Evolutionary conservation across 805 yeast species (phyloP), one percentile per base, ranked within the genome.

Genomic region (Metschnikowia similis): DNA sequence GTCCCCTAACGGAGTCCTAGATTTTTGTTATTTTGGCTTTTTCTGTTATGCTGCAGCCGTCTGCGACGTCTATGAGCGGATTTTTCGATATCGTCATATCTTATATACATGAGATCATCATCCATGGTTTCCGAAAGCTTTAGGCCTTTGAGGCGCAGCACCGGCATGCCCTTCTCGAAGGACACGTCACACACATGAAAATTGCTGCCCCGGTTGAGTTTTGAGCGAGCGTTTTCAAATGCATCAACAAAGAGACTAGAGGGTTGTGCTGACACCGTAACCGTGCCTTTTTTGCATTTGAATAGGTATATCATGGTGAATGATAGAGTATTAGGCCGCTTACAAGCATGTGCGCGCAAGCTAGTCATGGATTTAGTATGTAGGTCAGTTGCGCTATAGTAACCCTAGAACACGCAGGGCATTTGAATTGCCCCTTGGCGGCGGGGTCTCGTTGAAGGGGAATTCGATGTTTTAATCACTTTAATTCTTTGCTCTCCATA

Each of bases 261-360:
- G 4, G 72, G 67, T 27, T 80, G 81, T 29, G 79, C 81, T 27
- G 70, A 64, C 34, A 87, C 77, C 48, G 98, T 78, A 63, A 80
- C 82, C 79, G 83, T 85, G 7, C 98, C 98, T 57, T 87, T 87
- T 60, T 81, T 88, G 29, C 94, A 76, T 61, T 96, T 79, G 67
- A 94, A 89, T 60, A 98, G 70, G 57, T 91, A 62, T 47, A 71
- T 67, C 67, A 55, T 56, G 37, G 44, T 49, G 16, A 29, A 35
- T 5, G 34, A 10, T 32, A 17, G 28, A 41, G 46, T 35, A 42
- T 13, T 9, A 2, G 14, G 39, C 13, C 7, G 17, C 32, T 35
- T 21, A 13, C 28, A 26, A 27, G 10, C 11, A 13, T n/a, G 46
- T 28, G 46, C 38, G 46, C 46, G 45, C 44, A 30, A n/a, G 13